phyloP scores from a whole-genome alignment of 768 basidiomycete genomes.

The Austroboletus eburneus region DNA sequence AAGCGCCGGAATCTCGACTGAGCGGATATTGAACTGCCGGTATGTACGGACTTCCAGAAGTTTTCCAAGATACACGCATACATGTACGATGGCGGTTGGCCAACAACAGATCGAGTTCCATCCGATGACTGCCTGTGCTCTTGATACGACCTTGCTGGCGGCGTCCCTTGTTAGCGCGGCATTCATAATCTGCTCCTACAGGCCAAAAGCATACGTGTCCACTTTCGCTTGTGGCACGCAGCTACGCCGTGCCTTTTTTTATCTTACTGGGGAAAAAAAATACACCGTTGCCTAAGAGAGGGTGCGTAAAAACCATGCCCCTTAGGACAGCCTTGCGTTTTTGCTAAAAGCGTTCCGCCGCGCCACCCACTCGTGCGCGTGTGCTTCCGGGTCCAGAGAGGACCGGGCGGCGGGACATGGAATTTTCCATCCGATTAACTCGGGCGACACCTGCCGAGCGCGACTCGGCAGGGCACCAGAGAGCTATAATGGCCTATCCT shows the following conservation, averaged over 20 bases:
- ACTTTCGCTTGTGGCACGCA: conserved; percentile 17
- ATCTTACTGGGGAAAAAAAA: conserved; percentile 4
- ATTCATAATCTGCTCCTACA: conserved; percentile 21
- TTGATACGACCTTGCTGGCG: conserved; percentile 7
- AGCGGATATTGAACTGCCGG: conserved; percentile 32
- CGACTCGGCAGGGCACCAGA: conserved; percentile 1
- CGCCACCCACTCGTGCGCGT: conserved; percentile 15
- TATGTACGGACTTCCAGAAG: conserved; percentile 26
- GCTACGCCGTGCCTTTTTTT: conserved; percentile 13
- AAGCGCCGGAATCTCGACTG: conserved; percentile 29
- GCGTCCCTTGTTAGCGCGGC: conserved; percentile 15
- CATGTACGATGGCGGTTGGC: conserved; percentile 15
- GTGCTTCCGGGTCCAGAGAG: conserved; percentile 5
- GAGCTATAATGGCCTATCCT: conserved; percentile 5
- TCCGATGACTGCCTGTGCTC: conserved; percentile 13
- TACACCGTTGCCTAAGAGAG: neutral
- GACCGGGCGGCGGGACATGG: conserved; percentile 10
- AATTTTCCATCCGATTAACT: conserved; percentile 1
- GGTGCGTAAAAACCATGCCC: conserved; percentile 14
- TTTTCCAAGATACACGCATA: conserved; percentile 12
- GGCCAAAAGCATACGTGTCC: conserved; percentile 10
- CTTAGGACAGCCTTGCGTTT: conserved; percentile 2
- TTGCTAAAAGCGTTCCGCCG: conserved; percentile 5
- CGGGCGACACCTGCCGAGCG: conserved; percentile 6
- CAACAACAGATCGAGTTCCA: conserved; percentile 16